Evolutionary conservation across 495 filamentous ascomycete species (phyloP), one percentile per base, ranked within the genome.

Genomic region (Collariella sp.): DNA sequence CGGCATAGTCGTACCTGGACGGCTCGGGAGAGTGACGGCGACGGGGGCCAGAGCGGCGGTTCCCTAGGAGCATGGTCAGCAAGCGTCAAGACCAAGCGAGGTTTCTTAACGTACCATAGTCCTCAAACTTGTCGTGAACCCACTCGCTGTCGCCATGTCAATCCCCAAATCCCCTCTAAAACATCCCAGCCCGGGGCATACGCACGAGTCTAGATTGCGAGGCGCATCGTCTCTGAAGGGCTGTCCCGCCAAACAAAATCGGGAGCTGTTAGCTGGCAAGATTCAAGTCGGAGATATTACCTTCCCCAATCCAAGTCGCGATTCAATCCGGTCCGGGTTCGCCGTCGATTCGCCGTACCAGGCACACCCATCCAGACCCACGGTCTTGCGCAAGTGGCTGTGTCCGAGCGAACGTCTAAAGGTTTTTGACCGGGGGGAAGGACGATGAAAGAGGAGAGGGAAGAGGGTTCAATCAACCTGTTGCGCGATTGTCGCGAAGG

Each of bases 61-160:
- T 62, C 42, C 57, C 60, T 66, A 45, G 65, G 66, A 13, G 6
- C 34, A 74, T 66, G 31, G 54, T 59, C 35, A 61, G 52, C 47
- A 47, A 26, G 24, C 55, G 54, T 13, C 59, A 33, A 20, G 19
- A 24, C 23, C 67, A 60, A 43, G 64, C 60, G 53, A 68, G 63
- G 57, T 70, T 18, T 34, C n/a, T 20, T 33, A 40, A 45, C 66
- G 50, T 71, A 75, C 76, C 66, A 56, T 68, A 66, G 46, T 88
- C 87, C 63, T 91, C 86, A 61, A 80, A 95, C 64, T 83, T 86
- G 71, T 95, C 89, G 65, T 95, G 89, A 57, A 91, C 85, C 89
- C 89, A 94, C 67, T 95, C 89, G 56, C 87, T 94, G 58, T 36
- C 35, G 43, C 7, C 40, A 15, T 46, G 46, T 67, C 56, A 67